phyloP scores from a whole-genome alignment of 192 early-diverging fungal species.

The Coemansia sp. region DNA sequence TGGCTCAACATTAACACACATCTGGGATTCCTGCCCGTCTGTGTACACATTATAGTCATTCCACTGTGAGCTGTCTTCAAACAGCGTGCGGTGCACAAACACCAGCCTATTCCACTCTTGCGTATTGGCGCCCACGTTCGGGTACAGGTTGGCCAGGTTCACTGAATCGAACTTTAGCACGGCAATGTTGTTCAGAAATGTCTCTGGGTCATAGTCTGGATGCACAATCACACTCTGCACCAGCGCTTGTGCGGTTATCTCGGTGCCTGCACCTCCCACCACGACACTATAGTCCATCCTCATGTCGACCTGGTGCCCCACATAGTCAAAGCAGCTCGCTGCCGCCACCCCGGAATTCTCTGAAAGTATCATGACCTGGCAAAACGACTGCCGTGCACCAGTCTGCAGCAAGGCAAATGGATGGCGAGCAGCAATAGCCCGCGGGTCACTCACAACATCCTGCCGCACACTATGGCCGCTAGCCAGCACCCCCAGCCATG shows the following conservation, averaged over 20 bases:
- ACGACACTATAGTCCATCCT: background rate
- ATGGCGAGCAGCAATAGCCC: too few species aligned
- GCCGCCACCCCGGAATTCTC: background rate
- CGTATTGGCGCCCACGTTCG: constrained; percentile 1
- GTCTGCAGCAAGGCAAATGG: too few species aligned
- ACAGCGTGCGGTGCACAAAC: constrained; percentile 1
- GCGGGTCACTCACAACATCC: too few species aligned
- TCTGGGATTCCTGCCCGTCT: background rate
- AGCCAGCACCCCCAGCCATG: too few species aligned
- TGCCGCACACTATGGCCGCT: too few species aligned
- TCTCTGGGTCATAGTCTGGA: constrained; percentile 6
- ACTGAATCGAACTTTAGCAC: background rate
- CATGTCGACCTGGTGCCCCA: background rate
- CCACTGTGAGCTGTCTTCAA: background rate
- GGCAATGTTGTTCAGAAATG: constrained; percentile 25
- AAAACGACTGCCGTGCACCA: constrained; percentile 2
- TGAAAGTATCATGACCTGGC: background rate
- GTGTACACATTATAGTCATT: background rate
- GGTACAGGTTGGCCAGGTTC: background rate
- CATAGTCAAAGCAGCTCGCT: constrained; percentile 6
- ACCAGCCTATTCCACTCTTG: background rate
- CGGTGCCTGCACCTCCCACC: background rate
- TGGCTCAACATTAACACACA: background rate
- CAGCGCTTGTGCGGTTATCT: background rate
- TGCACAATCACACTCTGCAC: constrained; percentile 2